Base-by-base conservation (phyloP, 2,329 filamentous ascomycete species). In the Aspergillus vadensis region DNA sequence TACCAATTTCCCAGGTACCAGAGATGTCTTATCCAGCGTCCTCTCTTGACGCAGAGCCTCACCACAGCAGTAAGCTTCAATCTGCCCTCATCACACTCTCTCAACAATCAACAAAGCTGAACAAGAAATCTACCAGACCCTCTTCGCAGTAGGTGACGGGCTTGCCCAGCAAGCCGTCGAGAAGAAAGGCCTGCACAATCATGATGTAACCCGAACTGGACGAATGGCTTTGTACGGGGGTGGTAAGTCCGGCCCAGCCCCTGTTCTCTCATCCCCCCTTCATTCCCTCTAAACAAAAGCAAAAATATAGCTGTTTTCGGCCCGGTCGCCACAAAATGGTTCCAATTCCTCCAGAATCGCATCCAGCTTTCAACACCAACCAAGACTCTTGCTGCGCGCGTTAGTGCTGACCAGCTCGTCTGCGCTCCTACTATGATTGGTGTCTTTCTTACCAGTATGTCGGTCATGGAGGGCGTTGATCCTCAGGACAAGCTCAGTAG, bases 81-180 rank as follows among this genome's bases (percentile, higher is more conserved):
- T 21, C 12, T 2, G 30, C 14, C 14, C 23, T 17, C 32, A 30
- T 30, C 27, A 10, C 27, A 30, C 10, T 30, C 27, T 12, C 12
- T 30, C 10, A 30, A 5, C 7, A 41, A 12, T 30, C 10, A 30
- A 5, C 7, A 41, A 12, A 9, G 9, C 32, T 25, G n/a, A 25
- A 19, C 41, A 12, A 14, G 25, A 3, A 48, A 17, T 9, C 14
- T 2, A 4, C 4, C 12, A 55, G 53, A 44, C 53, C 10, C 55
- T 66, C 12, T 66, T 66, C 39, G 62, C 53, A 17, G 53, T 66
- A 2, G 64, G 64, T 12, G 64, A 66, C 25, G 47, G 60, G 10
- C 48, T 64, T 5, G 64, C 64, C 10, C 62, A 66, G n/a, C 62
- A 64, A 43, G 60, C 55, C n/a, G 58, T 66, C 3, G 64, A 66